phyloP scores from a whole-genome alignment of 1,284 basidiomycete species.

The Ganoderma meredithae region DNA sequence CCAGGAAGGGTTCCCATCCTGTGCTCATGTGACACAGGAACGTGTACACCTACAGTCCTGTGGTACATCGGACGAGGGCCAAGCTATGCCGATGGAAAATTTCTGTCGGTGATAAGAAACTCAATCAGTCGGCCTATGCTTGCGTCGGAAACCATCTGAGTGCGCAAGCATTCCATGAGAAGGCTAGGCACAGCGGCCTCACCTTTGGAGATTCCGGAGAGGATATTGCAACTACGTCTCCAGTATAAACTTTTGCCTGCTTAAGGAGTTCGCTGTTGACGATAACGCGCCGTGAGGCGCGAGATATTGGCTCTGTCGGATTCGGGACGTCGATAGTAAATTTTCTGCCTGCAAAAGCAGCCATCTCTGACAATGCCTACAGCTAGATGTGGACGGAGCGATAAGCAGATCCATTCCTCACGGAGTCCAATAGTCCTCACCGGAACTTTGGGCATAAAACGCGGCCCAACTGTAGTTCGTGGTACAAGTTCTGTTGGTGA shows the following conservation, averaged over 20 bases:
- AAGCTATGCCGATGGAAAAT: slow-evolving; percentile 72
- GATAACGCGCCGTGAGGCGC: slow-evolving; percentile 68
- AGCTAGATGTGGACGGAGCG: too few species aligned
- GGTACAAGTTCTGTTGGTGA: neutral
- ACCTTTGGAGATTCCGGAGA: slow-evolving; percentile 41
- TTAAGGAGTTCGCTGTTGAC: slow-evolving; percentile 73
- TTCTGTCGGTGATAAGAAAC: slow-evolving; percentile 44
- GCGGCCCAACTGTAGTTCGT: neutral
- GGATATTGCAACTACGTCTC: slow-evolving; percentile 71
- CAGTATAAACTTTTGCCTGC: slow-evolving; percentile 67
- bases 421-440: too few species aligned
- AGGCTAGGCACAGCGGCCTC: slow-evolving; percentile 24
- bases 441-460: too few species aligned
- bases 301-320: slow-evolving; percentile 49
- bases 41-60: slow-evolving; percentile 52
- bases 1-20: slow-evolving; percentile 3
- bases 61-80: slow-evolving; percentile 70
- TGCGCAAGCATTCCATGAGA: slow-evolving; percentile 4
- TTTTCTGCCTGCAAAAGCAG: slow-evolving; percentile 49
- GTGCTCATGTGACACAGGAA: slow-evolving; percentile 13
- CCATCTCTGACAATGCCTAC: slow-evolving; percentile 33
- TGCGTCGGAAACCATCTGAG: slow-evolving; percentile 27
- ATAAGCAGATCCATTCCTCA: too few species aligned
- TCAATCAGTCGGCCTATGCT: slow-evolving; percentile 23
- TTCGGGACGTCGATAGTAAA: slow-evolving; percentile 54